phyloP scores from a whole-genome alignment of 306 rosid genomes.

The Pyrus pyrifolia region DNA sequence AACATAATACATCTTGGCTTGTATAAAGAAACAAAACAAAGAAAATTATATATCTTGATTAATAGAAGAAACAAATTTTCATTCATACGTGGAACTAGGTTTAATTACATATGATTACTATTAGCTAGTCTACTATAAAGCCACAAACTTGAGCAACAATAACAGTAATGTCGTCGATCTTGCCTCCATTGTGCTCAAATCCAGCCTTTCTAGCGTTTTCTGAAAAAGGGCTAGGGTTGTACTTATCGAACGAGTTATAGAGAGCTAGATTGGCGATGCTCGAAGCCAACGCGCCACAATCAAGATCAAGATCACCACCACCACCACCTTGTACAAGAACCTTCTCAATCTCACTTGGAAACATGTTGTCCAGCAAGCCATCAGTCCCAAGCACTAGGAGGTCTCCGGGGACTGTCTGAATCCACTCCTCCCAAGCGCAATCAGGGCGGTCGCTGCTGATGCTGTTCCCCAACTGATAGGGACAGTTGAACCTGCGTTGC shows the following conservation, averaged over 20 bases:
- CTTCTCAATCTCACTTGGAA: not conserved
- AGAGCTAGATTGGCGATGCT: not conserved
- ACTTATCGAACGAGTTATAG: not conserved
- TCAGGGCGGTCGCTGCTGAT: not conserved
- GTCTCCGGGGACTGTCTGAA: not conserved
- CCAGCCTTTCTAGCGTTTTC: not conserved
- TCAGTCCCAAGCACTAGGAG: constrained; percentile 17
- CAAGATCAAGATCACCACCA: no score
- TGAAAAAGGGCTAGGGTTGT: not conserved
- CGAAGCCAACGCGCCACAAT: not conserved
- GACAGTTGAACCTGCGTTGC: not conserved
- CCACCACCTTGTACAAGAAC: not conserved
- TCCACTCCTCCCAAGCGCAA: not conserved
- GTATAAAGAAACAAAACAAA: no score
- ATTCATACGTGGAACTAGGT: no score
- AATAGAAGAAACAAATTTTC: no score
- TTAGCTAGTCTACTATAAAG: not conserved
- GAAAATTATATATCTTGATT: no score
- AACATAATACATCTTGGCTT: no score
- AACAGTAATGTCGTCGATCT: constrained; percentile 13
- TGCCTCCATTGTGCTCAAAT: not conserved
- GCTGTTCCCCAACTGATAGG: constrained; percentile 6
- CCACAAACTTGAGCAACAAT: not conserved
- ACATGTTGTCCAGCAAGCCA: constrained; percentile 17
- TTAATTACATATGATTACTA: no score